Evolutionary conservation across 2,329 filamentous ascomycete genomes (phyloP).

Genomic region (Grosmannia penicillata): DNA sequence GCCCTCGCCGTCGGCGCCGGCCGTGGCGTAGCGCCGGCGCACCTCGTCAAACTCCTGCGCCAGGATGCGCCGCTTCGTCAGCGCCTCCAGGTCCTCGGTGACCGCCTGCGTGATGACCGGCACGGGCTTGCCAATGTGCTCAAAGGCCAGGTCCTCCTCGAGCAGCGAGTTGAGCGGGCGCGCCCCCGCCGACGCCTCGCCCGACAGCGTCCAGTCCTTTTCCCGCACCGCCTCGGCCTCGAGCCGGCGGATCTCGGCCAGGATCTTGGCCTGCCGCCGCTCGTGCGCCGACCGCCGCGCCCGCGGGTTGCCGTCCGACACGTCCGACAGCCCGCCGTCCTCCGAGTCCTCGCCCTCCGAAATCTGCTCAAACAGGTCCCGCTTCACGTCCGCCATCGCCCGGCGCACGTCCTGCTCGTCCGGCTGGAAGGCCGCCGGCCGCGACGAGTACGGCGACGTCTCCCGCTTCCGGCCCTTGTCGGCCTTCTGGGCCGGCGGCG

Average conservation of each 20-base stretch:
- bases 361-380: slow-evolving; percentile 77
- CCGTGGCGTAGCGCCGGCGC: slow-evolving; percentile 55
- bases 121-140: slow-evolving; percentile 86
- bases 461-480: slow-evolving; percentile 33
- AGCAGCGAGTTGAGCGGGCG: slow-evolving; percentile 83
- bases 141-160: slow-evolving; percentile 90
- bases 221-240: slow-evolving; percentile 83
- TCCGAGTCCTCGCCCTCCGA: slow-evolving; percentile 31
- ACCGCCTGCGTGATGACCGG: slow-evolving; percentile 86
- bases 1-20: slow-evolving; percentile 34
- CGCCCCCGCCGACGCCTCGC: slow-evolving; percentile 71
- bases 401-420: slow-evolving; percentile 58
- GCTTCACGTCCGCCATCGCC: slow-evolving; percentile 67
- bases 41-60: slow-evolving; percentile 88
- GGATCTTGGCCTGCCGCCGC: slow-evolving; percentile 68
- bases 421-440: slow-evolving; percentile 32
- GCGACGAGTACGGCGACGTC: slow-evolving; percentile 40
- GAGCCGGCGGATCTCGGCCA: slow-evolving; percentile 79
- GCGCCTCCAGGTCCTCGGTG: slow-evolving; percentile 78
- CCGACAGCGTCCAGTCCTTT: slow-evolving; percentile 77
- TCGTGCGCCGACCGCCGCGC: slow-evolving; percentile 76
- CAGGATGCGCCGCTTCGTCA: slow-evolving; percentile 88
- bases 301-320: slow-evolving; percentile 51
- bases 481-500: slow-evolving; percentile 61
- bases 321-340: slow-evolving; percentile 38